Evolutionary conservation across 2,329 filamentous ascomycete genomes (phyloP), one percentile per base, ranked within the genome.

Genomic region (Biscogniauxia marginata): DNA sequence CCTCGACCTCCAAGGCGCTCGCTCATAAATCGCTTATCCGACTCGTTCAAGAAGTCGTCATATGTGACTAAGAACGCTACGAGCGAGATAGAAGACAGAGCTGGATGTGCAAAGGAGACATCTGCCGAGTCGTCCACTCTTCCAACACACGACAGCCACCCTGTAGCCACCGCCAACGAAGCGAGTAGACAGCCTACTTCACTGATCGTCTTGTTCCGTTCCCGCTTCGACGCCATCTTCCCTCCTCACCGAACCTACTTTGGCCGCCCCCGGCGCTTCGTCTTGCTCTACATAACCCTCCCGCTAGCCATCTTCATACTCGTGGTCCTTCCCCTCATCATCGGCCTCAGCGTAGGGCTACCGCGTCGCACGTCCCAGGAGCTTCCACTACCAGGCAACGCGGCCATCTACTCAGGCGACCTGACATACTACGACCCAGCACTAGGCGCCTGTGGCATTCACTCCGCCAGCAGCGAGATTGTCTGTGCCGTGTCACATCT

Each of bases 401-500:
- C 19, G 11, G 54, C 39, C 30, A 49, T 60, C n/a, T 84, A 83
- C 64, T 79, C 74, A 3, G 88, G 87, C 52, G 86, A 90, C 50
- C 70, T 90, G 50, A 91, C 87, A 0, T 93, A 86, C 74, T 93
- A 89, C 70, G 74, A 76, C 18, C 83, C 87, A 0, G 77, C 72
- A 3, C 77, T 90, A 3, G 89, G 90, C 11, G 85, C 89, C 0
- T 93, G 90, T 68, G 90, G 89, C 4, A 71, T 80, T 25, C 77
- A 73, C 1, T 84, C 82, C 52, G 71, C 68, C 1, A 75, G 78
- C 7, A 72, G 70, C 7, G 86, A 91, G 55, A 67, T 79, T 55
- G 82, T 93, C 44, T 86, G 83, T 34, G 83, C 90, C 0, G 79
- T 93, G 0, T 87, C 86, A 1, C 82, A 87, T 64, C 67, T 79